Evolutionary conservation across 2,329 filamentous ascomycete genomes (phyloP).

Genomic region (Dendryphion nanum): DNA sequence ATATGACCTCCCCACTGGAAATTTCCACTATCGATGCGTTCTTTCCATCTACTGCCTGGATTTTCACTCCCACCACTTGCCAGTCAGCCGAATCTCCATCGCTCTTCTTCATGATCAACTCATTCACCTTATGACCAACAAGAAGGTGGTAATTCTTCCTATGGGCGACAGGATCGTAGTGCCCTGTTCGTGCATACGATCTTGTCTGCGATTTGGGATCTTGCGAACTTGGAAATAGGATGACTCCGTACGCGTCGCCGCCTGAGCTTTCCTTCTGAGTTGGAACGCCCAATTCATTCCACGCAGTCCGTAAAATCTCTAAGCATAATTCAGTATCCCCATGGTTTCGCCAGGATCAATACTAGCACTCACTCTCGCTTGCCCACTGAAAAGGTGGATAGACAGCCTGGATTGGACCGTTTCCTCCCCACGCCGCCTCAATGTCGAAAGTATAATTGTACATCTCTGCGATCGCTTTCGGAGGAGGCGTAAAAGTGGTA

Average conservation of each 20-base stretch:
- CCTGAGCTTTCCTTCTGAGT: slow-evolving; percentile 8
- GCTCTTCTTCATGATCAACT: slow-evolving; percentile 1
- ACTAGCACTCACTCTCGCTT: slow-evolving; percentile 8
- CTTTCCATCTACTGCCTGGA: slow-evolving; percentile 8
- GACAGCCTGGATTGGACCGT: slow-evolving; percentile 7
- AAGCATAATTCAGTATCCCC: no score
- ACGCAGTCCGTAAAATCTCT: slow-evolving; percentile 8
- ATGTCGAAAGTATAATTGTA: slow-evolving; percentile 12
- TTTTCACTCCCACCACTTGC: slow-evolving; percentile 8
- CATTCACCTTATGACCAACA: slow-evolving; percentile 10
- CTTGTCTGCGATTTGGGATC: slow-evolving; percentile 16
- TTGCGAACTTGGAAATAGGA: slow-evolving; percentile 10
- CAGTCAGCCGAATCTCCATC: background rate
- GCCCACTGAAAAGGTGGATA: slow-evolving; percentile 15
- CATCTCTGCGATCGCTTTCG: slow-evolving; percentile 3
- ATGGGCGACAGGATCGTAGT: slow-evolving; percentile 20
- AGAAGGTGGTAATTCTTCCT: slow-evolving; percentile 23
- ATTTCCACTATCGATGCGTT: slow-evolving; percentile 3
- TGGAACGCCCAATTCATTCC: slow-evolving; percentile 8
- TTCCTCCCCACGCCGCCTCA: slow-evolving; percentile 11
- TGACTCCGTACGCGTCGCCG: slow-evolving; percentile 8
- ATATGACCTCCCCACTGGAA: slow-evolving; percentile 11
- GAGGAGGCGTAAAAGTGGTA: slow-evolving; percentile 6
- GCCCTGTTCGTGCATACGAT: slow-evolving; percentile 22
- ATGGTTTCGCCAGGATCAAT: no score